phyloP scores from a whole-genome alignment of 768 basidiomycete genomes.

The Lactarius trivialis region DNA sequence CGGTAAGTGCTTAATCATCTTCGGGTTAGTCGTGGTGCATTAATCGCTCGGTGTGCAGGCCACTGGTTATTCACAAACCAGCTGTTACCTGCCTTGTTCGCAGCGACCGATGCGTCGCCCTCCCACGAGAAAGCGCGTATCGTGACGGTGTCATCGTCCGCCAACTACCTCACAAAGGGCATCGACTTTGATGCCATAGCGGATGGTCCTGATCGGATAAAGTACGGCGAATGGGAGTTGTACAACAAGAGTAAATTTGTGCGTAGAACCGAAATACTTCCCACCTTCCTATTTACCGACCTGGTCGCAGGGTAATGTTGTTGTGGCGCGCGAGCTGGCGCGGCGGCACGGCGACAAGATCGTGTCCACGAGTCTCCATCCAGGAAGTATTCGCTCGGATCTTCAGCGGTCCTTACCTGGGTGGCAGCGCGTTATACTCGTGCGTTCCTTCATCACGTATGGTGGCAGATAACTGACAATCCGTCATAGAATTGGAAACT shows the following conservation, averaged over 20 bases:
- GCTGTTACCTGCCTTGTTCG: slow-evolving; percentile 42
- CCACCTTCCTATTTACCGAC: neutral
- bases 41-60: slow-evolving; percentile 31
- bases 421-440: neutral
- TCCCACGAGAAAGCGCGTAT: slow-evolving; percentile 40
- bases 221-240: slow-evolving; percentile 7
- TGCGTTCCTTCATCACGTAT: neutral
- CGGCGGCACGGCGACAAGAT: slow-evolving; percentile 42
- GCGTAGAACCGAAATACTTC: slow-evolving; percentile 12
- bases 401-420: slow-evolving; percentile 7
- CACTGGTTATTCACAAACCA: slow-evolving; percentile 54
- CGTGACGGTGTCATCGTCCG: slow-evolving; percentile 41
- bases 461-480: neutral
- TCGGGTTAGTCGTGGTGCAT: neutral
- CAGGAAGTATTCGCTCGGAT: slow-evolving; percentile 24
- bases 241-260: slow-evolving; percentile 43
- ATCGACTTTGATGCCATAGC: slow-evolving; percentile 37
- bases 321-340: slow-evolving; percentile 41
- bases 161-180: slow-evolving; percentile 28
- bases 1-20: slow-evolving; percentile 29
- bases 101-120: slow-evolving; percentile 34
- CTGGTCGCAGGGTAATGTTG: slow-evolving; percentile 33
- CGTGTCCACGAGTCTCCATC: slow-evolving; percentile 40
- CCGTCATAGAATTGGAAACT: neutral
- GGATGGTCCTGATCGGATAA: slow-evolving; percentile 27